Evolutionary conservation across 306 rosid species (phyloP), one percentile per base, ranked within the genome.

Genomic region (Senna tora): DNA sequence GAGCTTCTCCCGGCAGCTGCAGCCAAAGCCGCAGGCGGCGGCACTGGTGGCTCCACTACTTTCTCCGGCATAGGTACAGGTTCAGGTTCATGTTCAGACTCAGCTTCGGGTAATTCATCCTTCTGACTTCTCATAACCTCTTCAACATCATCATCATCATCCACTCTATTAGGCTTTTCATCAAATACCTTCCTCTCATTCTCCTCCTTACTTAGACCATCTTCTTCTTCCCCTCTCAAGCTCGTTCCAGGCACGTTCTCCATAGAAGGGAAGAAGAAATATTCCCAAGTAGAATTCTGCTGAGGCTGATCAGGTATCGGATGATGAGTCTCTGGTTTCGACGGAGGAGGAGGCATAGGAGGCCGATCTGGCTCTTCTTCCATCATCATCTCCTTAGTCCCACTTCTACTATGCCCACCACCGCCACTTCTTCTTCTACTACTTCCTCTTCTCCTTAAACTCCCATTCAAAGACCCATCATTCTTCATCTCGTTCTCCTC

Each of bases 211-310:
- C 51, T 36, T 13, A 67, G 12, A 1, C 22, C 58, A 10, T 74
- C 76, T 58, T 75, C 86, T 45, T 75, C 90, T 8, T 73, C 67
- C 14, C 56, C 90, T 12, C 82, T 70, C 77, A 91, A 79, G 32
- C 72, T 84, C 46, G 91, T 43, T 4, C 86, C 83, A 4, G 88
- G 84, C 75, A 91, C 69, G 75, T 75, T 82, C 21, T 92, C 93
- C 57, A 79, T 49, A 6, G 80, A 1, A 5, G 87, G 77, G 77
- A 95, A 95, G 66, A 87, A 75, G 66, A 88, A 76, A 65, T 51
- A 91, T 19, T 88, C 99, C 77, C 86, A 89, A 9, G 88, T 63
- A 13, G 84, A 3, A 19, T 75, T 86, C 42, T 69, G 81, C 5
- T 67, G 81, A 12, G 75, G 79, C 43, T 83, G 82, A 4, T 59